Conservation (phyloP, 345 rosid genomes). For the Dovyalis caffra region DNA sequence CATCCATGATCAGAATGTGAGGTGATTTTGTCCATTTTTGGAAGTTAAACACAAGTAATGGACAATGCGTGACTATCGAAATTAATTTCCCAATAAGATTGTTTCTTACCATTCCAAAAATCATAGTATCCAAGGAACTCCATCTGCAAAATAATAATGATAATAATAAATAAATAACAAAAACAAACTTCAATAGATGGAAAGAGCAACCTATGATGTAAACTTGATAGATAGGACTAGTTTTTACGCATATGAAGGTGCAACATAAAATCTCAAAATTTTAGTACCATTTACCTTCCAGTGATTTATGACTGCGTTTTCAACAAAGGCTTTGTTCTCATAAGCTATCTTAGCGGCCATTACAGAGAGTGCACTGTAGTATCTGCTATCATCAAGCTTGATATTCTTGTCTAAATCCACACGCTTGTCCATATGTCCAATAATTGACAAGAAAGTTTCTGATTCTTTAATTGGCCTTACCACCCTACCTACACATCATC, state of each 20-base stretch:
- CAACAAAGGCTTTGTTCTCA: conserved; percentile 25
- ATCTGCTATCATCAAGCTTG: conserved; percentile 17
- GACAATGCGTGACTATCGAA: too few species aligned
- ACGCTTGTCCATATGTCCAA: conserved; percentile 25
- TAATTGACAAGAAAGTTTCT: conserved; percentile 6
- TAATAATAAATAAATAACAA: too few species aligned
- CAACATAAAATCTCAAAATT: background rate
- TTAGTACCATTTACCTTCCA: conserved; percentile 17
- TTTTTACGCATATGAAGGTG: too few species aligned
- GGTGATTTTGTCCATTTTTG: too few species aligned
- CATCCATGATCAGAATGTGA: too few species aligned
- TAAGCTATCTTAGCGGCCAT: conserved; percentile 29
- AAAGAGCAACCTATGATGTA: too few species aligned
- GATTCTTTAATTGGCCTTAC: conserved; percentile 16
- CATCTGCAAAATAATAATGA: conserved; percentile 9
- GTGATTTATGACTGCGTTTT: conserved; percentile 15
- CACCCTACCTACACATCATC: conserved; percentile 12
- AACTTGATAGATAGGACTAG: too few species aligned
- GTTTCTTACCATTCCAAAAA: conserved; percentile 27
- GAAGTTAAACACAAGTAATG: too few species aligned
- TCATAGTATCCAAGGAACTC: conserved; percentile 16
- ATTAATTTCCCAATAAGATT: background rate
- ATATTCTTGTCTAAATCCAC: conserved; percentile 20
- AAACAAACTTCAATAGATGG: too few species aligned
- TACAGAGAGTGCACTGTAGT: conserved; percentile 19